Base-by-base conservation (phyloP, 164 flowering plant species). In the Tinospora cordifolia region DNA sequence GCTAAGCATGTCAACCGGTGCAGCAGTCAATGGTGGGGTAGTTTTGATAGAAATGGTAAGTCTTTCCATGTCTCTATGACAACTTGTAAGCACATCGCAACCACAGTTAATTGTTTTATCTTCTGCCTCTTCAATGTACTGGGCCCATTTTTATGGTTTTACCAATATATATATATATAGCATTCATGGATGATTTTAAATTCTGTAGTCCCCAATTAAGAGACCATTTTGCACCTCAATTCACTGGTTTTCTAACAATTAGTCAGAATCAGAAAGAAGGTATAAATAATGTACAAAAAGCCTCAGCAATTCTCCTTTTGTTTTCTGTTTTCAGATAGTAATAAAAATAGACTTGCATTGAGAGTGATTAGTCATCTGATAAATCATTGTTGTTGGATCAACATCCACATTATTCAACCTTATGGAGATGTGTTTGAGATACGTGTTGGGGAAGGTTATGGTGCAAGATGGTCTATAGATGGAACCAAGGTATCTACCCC, bases 391-490 rank as follows among this genome's bases (percentile, higher is more conserved):
- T 79, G 86, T 71, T 90, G 95, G 97, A 69, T 84, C 78, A 92
- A 92, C 79, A 67, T 84, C 63, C 90, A 92, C 76, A 60, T 80
- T 66, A 86, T 83, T 68, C 87, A 80, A 79, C 92, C 91, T 49
- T 84, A 90, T 77, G 92, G 82, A 0, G 72, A 34, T 73, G 92
- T 89, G 25, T 85, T 88, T 68, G 98, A 92, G 82, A 84, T 88
- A 65, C 81, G 98, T 78, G 84, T 74, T 66, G 79, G 76, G 69
- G 83, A 83, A 51, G 93, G 98, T 63, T 87, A 88, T 80, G 96
- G 96, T 74, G 98, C 98, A 26, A 77, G 96, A 24, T 92, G 98
- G 98, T 87, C 90, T 51, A 69, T 59, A 70, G 90, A 90, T 80
- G 96, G 93, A 59, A 79, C 74, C 22, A 82, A 86, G 93, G 95